Evolutionary conservation across 2,329 filamentous ascomycete genomes (phyloP).

Genomic region (Lachnellula hyalina): DNA sequence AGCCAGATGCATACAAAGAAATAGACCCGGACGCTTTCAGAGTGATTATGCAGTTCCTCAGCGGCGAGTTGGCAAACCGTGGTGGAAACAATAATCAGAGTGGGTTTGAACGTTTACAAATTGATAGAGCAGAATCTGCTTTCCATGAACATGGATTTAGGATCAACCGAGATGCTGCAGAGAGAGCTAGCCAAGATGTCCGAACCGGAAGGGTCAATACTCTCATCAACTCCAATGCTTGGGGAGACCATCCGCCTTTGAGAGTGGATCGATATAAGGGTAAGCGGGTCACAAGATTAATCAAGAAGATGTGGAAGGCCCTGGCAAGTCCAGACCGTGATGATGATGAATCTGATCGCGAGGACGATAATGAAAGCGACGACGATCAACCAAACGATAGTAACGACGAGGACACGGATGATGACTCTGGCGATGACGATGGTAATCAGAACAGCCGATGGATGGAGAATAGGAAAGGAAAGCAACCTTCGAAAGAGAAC

Average conservation of each 20-base stretch:
- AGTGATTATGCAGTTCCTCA: neutral
- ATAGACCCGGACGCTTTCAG: neutral
- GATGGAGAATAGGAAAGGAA: neutral
- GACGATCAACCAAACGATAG: too few relatives aligned
- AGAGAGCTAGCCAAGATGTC: neutral
- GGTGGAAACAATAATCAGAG: neutral
- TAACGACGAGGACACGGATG: neutral
- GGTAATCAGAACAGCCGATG: neutral
- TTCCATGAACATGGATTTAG: neutral
- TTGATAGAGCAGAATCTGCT: neutral
- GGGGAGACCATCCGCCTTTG: neutral
- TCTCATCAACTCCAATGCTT: neutral
- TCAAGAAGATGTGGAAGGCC: neutral
- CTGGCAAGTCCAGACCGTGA: neutral
- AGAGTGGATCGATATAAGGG: neutral
- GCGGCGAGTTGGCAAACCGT: neutral
- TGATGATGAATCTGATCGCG: neutral
- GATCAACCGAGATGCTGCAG: neutral
- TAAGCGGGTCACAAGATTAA: neutral
- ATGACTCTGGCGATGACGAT: neutral
- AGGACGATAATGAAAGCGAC: too few relatives aligned
- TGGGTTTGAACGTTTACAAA: neutral
- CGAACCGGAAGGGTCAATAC: neutral
- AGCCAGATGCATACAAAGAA: neutral
- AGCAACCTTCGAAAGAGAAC: too few relatives aligned